Conservation (phyloP, 768 basidiomycete species). For the Lactarius vividus region DNA sequence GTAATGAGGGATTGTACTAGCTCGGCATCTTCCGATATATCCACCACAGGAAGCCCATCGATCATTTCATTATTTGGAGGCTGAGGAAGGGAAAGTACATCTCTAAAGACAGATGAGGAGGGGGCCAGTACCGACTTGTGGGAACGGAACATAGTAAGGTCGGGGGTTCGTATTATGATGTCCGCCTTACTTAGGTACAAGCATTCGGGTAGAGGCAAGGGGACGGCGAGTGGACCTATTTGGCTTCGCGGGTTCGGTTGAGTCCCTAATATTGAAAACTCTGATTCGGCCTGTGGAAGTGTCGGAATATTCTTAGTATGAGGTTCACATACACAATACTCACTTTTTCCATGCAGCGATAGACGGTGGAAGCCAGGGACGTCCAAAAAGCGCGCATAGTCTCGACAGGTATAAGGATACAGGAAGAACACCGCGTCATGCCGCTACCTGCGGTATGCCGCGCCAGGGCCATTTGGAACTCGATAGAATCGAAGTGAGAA, state of each 20-base stretch:
- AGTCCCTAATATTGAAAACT: neutral
- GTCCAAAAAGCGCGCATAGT: conserved; percentile 3
- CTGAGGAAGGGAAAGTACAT: conserved; percentile 33
- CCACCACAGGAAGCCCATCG: conserved; percentile 24
- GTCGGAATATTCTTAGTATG: neutral
- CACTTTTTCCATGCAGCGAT: neutral
- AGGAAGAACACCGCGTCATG: neutral
- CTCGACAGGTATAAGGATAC: neutral
- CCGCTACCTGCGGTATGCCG: neutral
- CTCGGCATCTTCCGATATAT: conserved; percentile 15
- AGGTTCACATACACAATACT: neutral
- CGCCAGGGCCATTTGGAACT: conserved; percentile 5
- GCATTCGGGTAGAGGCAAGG: neutral
- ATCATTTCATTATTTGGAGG: neutral
- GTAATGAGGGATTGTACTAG: conserved; percentile 1
- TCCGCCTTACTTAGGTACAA: conserved; percentile 4
- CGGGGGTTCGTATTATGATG: conserved; percentile 13
- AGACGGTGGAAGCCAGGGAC: neutral
- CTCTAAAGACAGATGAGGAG: conserved; percentile 34
- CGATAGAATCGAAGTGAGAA: neutral
- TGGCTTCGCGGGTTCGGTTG: too few species aligned
- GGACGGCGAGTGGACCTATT: too few species aligned
- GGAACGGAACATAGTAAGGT: conserved; percentile 27
- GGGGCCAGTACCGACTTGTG: conserved; percentile 35
- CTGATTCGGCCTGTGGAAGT: conserved; percentile 5